A percentile compares a stretch with the other conserved stretches of the same genome.
These are phyloP conservation scores for Coemansia sp. DNA, from an alignment of 192 early-diverging fungal species.

Conservation along the genomic window DNA sequence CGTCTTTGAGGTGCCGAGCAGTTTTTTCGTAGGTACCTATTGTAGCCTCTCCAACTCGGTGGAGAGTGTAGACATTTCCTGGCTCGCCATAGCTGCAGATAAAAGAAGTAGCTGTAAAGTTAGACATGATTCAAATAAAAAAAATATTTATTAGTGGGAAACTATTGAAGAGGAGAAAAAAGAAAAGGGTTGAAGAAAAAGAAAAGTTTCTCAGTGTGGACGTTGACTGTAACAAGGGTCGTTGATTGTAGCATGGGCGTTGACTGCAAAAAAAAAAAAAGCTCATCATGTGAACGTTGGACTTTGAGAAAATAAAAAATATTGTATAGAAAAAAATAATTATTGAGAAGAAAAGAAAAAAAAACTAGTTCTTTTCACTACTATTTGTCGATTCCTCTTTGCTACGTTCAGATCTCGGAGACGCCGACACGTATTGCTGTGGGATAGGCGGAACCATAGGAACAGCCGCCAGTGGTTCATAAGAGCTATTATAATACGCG, in stretches of 20 bases:
- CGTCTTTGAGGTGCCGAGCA: background rate
- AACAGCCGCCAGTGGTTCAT: background rate
- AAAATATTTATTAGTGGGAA: background rate
- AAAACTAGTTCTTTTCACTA: constrained; percentile 11
- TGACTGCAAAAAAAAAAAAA: background rate
- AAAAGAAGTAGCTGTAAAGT: background rate
- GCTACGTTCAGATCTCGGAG: constrained; percentile 21
- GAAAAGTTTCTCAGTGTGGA: background rate
- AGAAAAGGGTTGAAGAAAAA: too few relatives aligned
- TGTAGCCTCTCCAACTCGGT: background rate
- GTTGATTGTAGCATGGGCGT: background rate
- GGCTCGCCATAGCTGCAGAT: background rate
- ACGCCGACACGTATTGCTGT: constrained; percentile 23
- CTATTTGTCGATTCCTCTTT: background rate
- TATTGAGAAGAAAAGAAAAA: background rate
- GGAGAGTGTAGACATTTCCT: background rate
- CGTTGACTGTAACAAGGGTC: background rate
- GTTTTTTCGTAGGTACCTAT: background rate
- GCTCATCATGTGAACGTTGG: too few relatives aligned
- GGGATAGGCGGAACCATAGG: constrained; percentile 24
- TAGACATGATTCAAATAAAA: background rate
- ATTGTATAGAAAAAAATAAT: too few relatives aligned
- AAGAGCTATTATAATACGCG: background rate
- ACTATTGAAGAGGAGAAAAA: background rate
- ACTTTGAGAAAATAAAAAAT: background rate